A percentile compares a stretch with the other conserved stretches of the same genome.
Evolutionary conservation across 2,329 filamentous ascomycete species (phyloP).

Genomic region (Daldinia eschscholtzii): DNA sequence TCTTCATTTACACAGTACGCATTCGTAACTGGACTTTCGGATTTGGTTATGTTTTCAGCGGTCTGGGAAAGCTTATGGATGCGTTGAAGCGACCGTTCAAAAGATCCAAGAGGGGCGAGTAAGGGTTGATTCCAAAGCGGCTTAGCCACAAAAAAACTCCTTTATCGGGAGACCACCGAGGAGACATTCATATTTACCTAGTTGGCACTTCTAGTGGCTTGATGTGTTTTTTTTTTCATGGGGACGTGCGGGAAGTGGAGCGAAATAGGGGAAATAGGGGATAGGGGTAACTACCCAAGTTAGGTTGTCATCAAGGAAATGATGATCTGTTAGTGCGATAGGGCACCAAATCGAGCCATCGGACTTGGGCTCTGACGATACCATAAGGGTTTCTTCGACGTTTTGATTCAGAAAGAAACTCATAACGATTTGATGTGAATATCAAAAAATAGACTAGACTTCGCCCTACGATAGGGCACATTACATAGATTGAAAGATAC

Average conservation of each 20-base stretch:
- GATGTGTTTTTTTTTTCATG: not conserved
- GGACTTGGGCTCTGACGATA: not conserved
- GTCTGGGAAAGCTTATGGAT: conserved; percentile 47
- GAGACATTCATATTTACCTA: not conserved
- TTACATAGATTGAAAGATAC: not conserved
- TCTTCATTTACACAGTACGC: conserved; percentile 81
- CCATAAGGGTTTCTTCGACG: not conserved
- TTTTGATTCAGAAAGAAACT: not conserved
- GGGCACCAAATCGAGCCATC: not conserved
- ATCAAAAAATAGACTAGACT: not conserved
- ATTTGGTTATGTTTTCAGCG: conserved; percentile 67
- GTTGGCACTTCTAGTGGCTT: not conserved
- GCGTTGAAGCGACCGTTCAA: conserved; percentile 53
- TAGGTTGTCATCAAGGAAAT: not conserved
- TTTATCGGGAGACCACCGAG: not conserved
- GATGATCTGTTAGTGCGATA: not conserved
- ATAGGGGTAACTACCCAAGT: not conserved
- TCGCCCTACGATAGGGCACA: not conserved
- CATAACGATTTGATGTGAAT: not conserved
- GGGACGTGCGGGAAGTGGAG: not conserved
- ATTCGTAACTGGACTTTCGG: conserved; percentile 79
- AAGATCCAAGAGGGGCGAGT: conserved; percentile 20
- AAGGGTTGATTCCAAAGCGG: not conserved
- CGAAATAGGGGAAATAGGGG: not conserved
- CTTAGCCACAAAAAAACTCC: not conserved